Conservation (phyloP, 1,139 yeast genomes). For the Saccharomyces hybrid region DNA sequence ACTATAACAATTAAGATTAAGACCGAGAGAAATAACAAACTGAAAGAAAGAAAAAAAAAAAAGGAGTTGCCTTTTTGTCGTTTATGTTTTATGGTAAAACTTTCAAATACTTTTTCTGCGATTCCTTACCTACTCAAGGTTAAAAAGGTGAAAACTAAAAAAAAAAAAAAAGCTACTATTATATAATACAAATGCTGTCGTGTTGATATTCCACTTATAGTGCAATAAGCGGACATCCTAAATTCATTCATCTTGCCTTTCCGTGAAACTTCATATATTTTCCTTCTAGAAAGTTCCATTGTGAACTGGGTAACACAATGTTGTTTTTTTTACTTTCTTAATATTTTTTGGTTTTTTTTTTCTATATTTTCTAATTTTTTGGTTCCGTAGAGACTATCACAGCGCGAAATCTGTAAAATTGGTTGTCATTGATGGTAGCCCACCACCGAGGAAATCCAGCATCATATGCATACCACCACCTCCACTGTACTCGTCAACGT, state of each 20-base stretch:
- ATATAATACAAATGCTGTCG: not conserved
- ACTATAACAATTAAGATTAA: not conserved
- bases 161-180: not conserved
- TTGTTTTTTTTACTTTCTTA: not conserved
- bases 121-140: no score
- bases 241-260: not conserved
- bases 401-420: conserved; percentile 32
- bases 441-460: conserved; percentile 79
- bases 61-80: not conserved
- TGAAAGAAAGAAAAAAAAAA: not conserved
- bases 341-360: not conserved
- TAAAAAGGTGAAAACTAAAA: not conserved
- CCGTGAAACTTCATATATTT: not conserved
- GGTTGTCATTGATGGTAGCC: conserved; percentile 50
- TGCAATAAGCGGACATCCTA: not conserved
- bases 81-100: not conserved
- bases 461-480: conserved; percentile 90
- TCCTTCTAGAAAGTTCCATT: conserved; percentile 6
- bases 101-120: not conserved
- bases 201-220: not conserved
- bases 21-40: not conserved
- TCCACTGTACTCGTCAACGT: conserved; percentile 75
- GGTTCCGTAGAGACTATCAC: not conserved
- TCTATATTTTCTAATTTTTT: not conserved
- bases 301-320: not conserved